Evolutionary conservation across 177 flowering plant genomes (phyloP).

Genomic region (Vitis hybrid): DNA sequence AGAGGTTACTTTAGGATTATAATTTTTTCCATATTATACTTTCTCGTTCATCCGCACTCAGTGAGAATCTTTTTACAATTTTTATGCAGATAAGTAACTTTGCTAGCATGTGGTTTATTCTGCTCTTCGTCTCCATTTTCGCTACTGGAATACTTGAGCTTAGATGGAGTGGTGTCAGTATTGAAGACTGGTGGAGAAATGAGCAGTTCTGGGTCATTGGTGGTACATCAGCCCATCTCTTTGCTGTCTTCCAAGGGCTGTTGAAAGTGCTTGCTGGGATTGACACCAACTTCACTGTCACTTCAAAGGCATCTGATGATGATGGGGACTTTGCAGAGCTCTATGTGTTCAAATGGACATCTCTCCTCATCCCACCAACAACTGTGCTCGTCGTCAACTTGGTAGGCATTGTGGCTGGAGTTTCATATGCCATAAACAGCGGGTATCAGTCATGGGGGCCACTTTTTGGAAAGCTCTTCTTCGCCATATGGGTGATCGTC

Average conservation of each 20-base stretch:
- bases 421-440: slow-evolving; percentile 82
- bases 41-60: background rate
- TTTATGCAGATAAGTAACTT: slow-evolving; percentile 84
- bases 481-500: slow-evolving; percentile 81
- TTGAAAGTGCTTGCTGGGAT: slow-evolving; percentile 92
- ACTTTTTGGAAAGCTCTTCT: slow-evolving; percentile 82
- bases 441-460: slow-evolving; percentile 98
- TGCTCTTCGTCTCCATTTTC: slow-evolving; percentile 76
- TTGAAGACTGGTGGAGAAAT: slow-evolving; percentile 97
- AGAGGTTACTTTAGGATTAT: background rate
- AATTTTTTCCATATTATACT: background rate
- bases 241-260: slow-evolving; percentile 95
- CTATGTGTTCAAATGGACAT: slow-evolving; percentile 89
- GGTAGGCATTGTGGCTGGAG: slow-evolving; percentile 89
- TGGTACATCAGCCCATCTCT: slow-evolving; percentile 92
- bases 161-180: slow-evolving; percentile 87
- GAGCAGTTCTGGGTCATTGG: slow-evolving; percentile 99
- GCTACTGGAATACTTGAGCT: slow-evolving; percentile 87
- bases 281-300: slow-evolving; percentile 93
- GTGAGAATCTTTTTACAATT: background rate
- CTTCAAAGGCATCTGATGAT: slow-evolving; percentile 88
- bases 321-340: slow-evolving; percentile 95
- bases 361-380: slow-evolving; percentile 92
- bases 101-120: slow-evolving; percentile 86
- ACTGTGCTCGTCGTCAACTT: slow-evolving; percentile 78